Conservation (phyloP, 2,329 filamentous ascomycete species). For the Arachnopeziza araneosa region DNA sequence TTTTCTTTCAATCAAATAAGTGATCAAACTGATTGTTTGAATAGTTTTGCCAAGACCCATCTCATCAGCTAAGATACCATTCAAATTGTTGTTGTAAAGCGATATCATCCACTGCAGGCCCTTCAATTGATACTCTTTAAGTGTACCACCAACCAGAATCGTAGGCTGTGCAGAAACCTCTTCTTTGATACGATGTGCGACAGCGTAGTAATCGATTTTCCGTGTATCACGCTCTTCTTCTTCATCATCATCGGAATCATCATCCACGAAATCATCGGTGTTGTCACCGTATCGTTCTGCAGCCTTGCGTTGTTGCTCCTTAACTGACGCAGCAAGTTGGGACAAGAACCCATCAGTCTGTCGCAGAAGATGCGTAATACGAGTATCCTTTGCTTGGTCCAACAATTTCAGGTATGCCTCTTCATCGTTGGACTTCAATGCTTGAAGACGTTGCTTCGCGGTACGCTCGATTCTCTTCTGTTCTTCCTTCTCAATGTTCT, state of each 20-base stretch:
- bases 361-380: conserved; percentile 93
- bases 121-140: conserved; percentile 98
- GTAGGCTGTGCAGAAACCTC: conserved; percentile 76
- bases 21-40: conserved; percentile 96
- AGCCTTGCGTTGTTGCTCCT: conserved; percentile 82
- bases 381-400: conserved; percentile 97
- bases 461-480: conserved; percentile 97
- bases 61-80: conserved; percentile 96
- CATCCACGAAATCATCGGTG: conserved; percentile 40
- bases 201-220: conserved; percentile 98
- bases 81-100: conserved; percentile 99
- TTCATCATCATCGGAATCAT: conserved; percentile 62
- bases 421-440: conserved; percentile 97
- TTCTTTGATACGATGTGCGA: conserved; percentile 93
- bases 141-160: conserved; percentile 82
- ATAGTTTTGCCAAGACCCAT: conserved; percentile 99
- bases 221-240: conserved; percentile 64
- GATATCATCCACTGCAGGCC: conserved; percentile 99
- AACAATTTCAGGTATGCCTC: conserved; percentile 97
- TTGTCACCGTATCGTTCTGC: conserved; percentile 73
- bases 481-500: conserved; percentile 98
- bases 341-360: conserved; percentile 97
- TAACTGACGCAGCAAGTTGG: conserved; percentile 90
- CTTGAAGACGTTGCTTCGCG: conserved; percentile 98
- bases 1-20: conserved; percentile 95